Conservation (phyloP, 306 rosid species). For the Dalbergia cultrata region DNA sequence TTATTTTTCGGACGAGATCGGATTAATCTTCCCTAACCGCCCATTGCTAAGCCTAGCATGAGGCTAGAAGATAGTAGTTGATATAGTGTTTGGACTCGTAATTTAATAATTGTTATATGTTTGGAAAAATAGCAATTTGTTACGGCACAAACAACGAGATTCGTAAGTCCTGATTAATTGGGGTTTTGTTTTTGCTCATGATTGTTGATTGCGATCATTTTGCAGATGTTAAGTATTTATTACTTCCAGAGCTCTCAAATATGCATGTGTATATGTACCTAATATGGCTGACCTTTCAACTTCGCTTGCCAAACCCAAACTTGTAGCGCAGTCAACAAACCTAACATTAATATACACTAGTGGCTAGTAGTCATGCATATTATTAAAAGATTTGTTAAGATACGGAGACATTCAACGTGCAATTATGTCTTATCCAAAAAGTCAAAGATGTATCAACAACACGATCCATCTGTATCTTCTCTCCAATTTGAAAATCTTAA, state of each 20-base stretch:
- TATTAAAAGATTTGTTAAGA: conserved; percentile 32
- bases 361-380: background rate
- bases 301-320: background rate
- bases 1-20: too few species aligned
- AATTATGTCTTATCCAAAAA: background rate
- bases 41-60: conserved; percentile 1
- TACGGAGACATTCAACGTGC: background rate
- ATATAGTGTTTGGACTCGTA: background rate
- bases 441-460: conserved; percentile 41
- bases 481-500: conserved; percentile 3
- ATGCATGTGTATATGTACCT: background rate
- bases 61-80: background rate
- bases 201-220: background rate
- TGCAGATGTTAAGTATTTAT: background rate
- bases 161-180: background rate
- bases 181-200: too few species aligned
- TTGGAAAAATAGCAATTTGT: background rate
- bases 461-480: background rate
- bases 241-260: background rate
- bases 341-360: conserved; percentile 12
- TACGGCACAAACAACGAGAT: background rate
- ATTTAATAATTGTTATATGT: background rate
- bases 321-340: conserved; percentile 3
- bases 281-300: conserved; percentile 26
- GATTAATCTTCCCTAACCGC: background rate